phyloP scores from a whole-genome alignment of 202 grass and related monocot species.

The Panicum hallii region DNA sequence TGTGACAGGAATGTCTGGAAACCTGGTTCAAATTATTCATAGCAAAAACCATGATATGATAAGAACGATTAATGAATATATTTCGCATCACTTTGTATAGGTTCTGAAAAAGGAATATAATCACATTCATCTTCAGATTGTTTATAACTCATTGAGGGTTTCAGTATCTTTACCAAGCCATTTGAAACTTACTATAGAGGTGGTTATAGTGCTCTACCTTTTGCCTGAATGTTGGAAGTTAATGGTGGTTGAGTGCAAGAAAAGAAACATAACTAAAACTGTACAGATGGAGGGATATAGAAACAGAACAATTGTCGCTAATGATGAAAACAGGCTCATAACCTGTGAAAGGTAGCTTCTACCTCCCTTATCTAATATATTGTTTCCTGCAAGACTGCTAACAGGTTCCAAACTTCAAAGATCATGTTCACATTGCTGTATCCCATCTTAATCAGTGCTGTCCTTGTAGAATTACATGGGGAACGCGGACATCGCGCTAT shows the following conservation, averaged over 20 bases:
- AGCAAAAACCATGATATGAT: conserved; percentile 36
- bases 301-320: conserved; percentile 21
- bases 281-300: conserved; percentile 15
- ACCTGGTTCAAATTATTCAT: conserved; percentile 50
- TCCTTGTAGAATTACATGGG: conserved; percentile 47
- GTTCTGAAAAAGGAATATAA: conserved; percentile 14
- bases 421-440: conserved; percentile 63
- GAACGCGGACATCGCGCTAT: conserved; percentile 22
- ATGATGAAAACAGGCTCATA: conserved; percentile 35
- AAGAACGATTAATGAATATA: conserved; percentile 3
- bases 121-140: conserved; percentile 29
- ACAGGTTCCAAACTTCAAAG: conserved; percentile 48
- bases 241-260: conserved; percentile 56
- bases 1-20: conserved; percentile 45
- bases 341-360: conserved; percentile 57
- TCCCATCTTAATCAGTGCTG: conserved; percentile 47
- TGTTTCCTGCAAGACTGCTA: conserved; percentile 32
- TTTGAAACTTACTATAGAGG: conserved; percentile 26
- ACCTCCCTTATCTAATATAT: conserved; percentile 55
- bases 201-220: conserved; percentile 35
- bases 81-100: conserved; percentile 35
- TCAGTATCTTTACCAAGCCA: neutral
- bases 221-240: conserved; percentile 49
- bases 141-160: conserved; percentile 25
- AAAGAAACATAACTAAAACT: conserved; percentile 63